A percentile compares a stretch with the other conserved stretches of the same genome.
Conservation (phyloP, 352 stramenopile species). For the Phytopythium delawarense region DNA sequence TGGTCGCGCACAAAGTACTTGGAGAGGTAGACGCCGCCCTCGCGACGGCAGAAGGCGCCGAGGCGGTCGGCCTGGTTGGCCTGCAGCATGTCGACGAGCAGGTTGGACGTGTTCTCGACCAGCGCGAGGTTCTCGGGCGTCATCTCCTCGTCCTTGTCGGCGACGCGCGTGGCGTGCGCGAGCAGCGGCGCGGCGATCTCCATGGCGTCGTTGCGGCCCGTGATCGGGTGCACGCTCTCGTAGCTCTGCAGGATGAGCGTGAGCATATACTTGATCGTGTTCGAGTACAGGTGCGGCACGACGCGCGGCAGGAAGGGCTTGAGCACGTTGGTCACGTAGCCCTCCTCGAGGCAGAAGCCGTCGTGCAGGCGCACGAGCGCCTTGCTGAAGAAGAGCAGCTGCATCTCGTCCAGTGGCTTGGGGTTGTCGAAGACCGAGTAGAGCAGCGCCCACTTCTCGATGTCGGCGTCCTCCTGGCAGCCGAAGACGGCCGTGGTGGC, state of each 20-base stretch:
- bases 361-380: slow-evolving; percentile 83
- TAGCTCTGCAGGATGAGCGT: slow-evolving; percentile 86
- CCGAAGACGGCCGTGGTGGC: slow-evolving; percentile 69
- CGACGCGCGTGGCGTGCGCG: slow-evolving; percentile 39
- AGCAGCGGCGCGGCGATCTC: slow-evolving; percentile 73
- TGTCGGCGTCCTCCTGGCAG: slow-evolving; percentile 65
- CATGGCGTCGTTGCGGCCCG: slow-evolving; percentile 83
- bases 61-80: slow-evolving; percentile 83
- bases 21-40: slow-evolving; percentile 78
- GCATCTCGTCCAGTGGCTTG: slow-evolving; percentile 79
- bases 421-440: slow-evolving; percentile 82
- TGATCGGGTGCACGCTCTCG: slow-evolving; percentile 86
- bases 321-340: slow-evolving; percentile 82
- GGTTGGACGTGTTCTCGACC: slow-evolving; percentile 72
- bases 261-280: slow-evolving; percentile 89
- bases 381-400: slow-evolving; percentile 86
- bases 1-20: slow-evolving; percentile 89
- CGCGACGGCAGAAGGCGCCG: slow-evolving; percentile 74
- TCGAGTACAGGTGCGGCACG: slow-evolving; percentile 84
- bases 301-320: slow-evolving; percentile 68
- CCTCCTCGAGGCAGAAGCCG: slow-evolving; percentile 82
- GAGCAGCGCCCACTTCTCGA: slow-evolving; percentile 78
- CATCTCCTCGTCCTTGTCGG: slow-evolving; percentile 9
- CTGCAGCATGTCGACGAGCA: slow-evolving; percentile 85
- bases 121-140: slow-evolving; percentile 39